Evolutionary conservation across 495 filamentous ascomycete species (phyloP).

Genomic region (Entonaema liquescens): DNA sequence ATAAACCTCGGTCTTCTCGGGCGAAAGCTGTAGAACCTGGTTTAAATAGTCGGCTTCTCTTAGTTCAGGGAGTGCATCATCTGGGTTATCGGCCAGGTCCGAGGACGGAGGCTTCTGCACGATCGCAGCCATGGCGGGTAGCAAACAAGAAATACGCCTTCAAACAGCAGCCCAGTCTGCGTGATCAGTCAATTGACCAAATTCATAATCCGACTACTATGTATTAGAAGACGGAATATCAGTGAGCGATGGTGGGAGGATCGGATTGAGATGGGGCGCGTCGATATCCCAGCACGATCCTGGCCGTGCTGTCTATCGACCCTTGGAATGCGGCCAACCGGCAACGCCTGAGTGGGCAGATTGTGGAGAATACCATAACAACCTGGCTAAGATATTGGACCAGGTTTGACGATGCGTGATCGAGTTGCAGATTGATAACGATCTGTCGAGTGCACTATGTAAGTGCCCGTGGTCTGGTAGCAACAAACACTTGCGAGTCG

Average conservation of each 20-base stretch:
- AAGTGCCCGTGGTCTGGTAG: constrained; percentile 13
- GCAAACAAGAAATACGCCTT: constrained; percentile 10
- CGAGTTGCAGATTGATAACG: constrained; percentile 18
- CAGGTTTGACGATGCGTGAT: constrained; percentile 33
- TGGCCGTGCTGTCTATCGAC: constrained; percentile 25
- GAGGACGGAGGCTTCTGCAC: constrained; percentile 32
- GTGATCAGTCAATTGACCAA: constrained; percentile 29
- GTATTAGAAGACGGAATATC: constrained; percentile 23
- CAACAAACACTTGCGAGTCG: constrained; percentile 18
- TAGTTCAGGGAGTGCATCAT: constrained; percentile 48
- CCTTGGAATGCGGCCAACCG: constrained; percentile 40
- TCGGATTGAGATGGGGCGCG: constrained; percentile 31
- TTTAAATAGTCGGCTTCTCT: constrained; percentile 52
- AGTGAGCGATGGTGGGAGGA: constrained; percentile 15
- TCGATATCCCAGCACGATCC: constrained; percentile 36
- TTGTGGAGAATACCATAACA: constrained; percentile 41
- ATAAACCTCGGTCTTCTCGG: constrained; percentile 50
- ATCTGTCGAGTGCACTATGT: constrained; percentile 14
- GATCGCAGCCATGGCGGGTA: constrained; percentile 36
- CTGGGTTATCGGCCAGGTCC: constrained; percentile 22
- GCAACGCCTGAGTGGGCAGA: constrained; percentile 41
- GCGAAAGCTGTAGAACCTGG: constrained; percentile 55
- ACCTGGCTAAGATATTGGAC: constrained; percentile 20
- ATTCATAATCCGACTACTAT: constrained; percentile 39
- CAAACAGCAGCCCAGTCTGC: constrained; percentile 23